Evolutionary conservation across 805 yeast species (phyloP).

Genomic region (Helenozyma baotianmanensis): DNA sequence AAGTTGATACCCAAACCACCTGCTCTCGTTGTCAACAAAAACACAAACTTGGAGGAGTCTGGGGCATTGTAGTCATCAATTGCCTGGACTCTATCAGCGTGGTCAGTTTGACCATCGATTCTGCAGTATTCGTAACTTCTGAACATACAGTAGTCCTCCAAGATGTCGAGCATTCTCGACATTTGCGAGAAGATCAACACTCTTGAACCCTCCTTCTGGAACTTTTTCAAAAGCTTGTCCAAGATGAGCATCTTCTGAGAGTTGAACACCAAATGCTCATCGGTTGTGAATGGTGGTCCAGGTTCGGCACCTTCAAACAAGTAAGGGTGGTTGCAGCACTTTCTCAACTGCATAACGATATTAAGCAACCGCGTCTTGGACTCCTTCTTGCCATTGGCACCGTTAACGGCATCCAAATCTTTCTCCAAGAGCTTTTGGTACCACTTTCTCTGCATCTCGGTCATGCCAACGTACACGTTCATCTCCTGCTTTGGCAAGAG

Average conservation of each 20-base stretch:
- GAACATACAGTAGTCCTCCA: slow-evolving; percentile 74
- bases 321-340: slow-evolving; percentile 84
- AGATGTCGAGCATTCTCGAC: slow-evolving; percentile 75
- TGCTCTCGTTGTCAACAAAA: slow-evolving; percentile 76
- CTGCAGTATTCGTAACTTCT: slow-evolving; percentile 69
- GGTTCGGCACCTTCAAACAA: slow-evolving; percentile 86
- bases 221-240: slow-evolving; percentile 60
- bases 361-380: slow-evolving; percentile 71
- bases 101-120: slow-evolving; percentile 82
- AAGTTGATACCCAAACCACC: slow-evolving; percentile 87
- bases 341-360: slow-evolving; percentile 80
- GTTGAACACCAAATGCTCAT: slow-evolving; percentile 73
- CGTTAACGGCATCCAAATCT: slow-evolving; percentile 81
- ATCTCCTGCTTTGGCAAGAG: slow-evolving; percentile 70
- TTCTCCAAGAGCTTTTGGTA: slow-evolving; percentile 72
- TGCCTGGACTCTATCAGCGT: slow-evolving; percentile 66
- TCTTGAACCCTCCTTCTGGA: slow-evolving; percentile 66
- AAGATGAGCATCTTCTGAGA: slow-evolving; percentile 68
- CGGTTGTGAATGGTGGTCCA: slow-evolving; percentile 84
- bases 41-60: slow-evolving; percentile 66
- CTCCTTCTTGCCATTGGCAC: slow-evolving; percentile 71
- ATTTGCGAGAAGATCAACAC: slow-evolving; percentile 78
- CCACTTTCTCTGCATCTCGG: slow-evolving; percentile 77
- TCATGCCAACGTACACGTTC: slow-evolving; percentile 69
- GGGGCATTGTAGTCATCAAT: slow-evolving; percentile 81